These are phyloP conservation scores for Neurospora sp. DNA, from an alignment of 495 filamentous ascomycete species.

Conservation along the genomic window DNA sequence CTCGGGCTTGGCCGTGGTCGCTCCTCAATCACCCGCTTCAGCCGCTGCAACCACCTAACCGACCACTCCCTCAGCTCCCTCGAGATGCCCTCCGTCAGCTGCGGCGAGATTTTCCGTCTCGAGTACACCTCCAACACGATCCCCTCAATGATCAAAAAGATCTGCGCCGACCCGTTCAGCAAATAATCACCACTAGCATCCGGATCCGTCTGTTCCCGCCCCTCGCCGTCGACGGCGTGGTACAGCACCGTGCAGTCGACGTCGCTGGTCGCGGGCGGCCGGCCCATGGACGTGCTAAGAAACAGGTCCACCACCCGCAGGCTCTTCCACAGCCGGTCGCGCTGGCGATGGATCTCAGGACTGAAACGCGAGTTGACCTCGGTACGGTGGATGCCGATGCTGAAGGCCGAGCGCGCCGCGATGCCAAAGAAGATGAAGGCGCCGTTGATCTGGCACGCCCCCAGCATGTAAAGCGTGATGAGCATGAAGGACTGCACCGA, in stretches of 20 bases:
- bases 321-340: conserved; percentile 53
- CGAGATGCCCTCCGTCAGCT: conserved; percentile 35
- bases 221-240: conserved; percentile 14
- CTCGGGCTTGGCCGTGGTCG: not conserved
- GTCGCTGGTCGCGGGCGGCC: conserved; percentile 50
- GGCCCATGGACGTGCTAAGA: conserved; percentile 48
- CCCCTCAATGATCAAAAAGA: conserved; percentile 30
- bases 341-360: conserved; percentile 31
- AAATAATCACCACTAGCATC: conserved; percentile 1
- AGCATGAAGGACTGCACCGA: conserved; percentile 48
- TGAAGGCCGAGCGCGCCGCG: conserved; percentile 47
- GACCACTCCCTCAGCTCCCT: conserved; percentile 37
- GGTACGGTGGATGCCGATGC: conserved; percentile 51
- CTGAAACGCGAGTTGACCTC: conserved; percentile 51
- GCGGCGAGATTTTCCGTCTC: conserved; percentile 34
- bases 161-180: conserved; percentile 34
- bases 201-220: conserved; percentile 18
- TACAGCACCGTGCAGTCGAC: conserved; percentile 44
- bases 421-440: conserved; percentile 51
- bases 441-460: conserved; percentile 50
- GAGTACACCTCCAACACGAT: conserved; percentile 35
- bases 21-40: conserved; percentile 22
- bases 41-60: conserved; percentile 23
- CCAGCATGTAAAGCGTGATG: conserved; percentile 51
- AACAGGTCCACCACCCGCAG: conserved; percentile 51